Conservation (phyloP, 2,329 filamentous ascomycete species). For the Calonectria hongkongensis region DNA sequence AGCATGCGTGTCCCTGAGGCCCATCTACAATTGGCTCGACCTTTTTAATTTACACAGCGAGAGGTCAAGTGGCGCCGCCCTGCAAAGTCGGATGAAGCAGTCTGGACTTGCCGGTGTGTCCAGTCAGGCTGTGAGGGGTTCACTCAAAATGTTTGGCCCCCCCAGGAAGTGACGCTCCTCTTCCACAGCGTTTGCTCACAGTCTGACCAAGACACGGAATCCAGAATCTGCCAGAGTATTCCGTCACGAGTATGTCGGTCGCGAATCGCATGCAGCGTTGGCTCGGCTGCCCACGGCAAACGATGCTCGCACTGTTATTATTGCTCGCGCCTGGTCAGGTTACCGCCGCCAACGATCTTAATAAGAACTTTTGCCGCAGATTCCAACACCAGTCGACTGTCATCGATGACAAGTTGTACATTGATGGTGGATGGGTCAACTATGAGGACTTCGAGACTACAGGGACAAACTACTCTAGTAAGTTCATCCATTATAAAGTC, state of each 20-base stretch:
- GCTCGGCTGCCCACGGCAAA: constrained; percentile 11
- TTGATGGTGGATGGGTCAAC: constrained; percentile 73
- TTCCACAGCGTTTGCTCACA: not conserved
- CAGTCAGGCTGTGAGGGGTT: not conserved
- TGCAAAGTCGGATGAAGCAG: not conserved
- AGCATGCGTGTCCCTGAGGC: not conserved
- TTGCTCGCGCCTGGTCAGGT: not conserved
- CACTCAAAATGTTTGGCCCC: not conserved
- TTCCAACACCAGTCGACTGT: constrained; percentile 75
- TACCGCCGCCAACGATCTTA: constrained; percentile 6
- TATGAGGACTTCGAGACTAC: too few relatives aligned
- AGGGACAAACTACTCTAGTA: too few relatives aligned
- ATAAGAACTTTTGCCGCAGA: constrained; percentile 67
- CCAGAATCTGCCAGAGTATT: not conserved
- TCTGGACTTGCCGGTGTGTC: not conserved
- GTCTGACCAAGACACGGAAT: not conserved
- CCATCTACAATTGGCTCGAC: not conserved
- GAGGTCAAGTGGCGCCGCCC: not conserved
- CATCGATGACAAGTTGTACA: constrained; percentile 74
- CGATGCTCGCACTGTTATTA: not conserved
- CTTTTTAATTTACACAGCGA: not conserved
- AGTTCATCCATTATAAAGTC: too few relatives aligned
- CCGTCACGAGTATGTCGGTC: not conserved
- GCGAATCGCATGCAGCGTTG: not conserved
- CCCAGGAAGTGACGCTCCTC: not conserved